Evolutionary conservation across 371 early-diverging fungal species (phyloP), one percentile per base, ranked within the genome.

Genomic region (Haplosporangium sp.): DNA sequence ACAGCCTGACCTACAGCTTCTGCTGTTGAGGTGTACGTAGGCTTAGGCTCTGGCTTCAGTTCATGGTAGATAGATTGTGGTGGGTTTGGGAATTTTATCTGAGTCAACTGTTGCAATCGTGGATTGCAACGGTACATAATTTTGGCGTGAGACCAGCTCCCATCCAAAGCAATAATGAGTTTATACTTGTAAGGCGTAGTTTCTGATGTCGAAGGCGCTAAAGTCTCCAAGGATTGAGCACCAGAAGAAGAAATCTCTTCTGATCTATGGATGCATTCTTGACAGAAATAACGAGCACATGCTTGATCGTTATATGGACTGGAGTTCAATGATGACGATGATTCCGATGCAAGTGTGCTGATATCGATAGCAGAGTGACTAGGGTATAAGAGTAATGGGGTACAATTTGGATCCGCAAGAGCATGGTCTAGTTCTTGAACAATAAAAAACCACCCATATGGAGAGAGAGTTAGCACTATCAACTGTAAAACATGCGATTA

Each of bases 1-100:
- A 83, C 78, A 3, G 83, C 83, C 17, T 77, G 77, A 35, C 83
- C 74, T 2, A 83, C 83, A 11, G 83, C 83, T 42, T 83, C 83
- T 1, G 74, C 83, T 20, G 83, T 83, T 40, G 83, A 83, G 6
- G 74, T 77, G 27, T 77, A 83, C 0, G 73, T 71, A n/a, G 27
- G 38, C 57, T 74, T 77, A 40, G 83, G 83, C 19, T 83, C 83
- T n/a, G 71, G 73, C 37, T 83, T 83, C 39, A 83, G 74, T 7
- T 65, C 68, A 38, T 77, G 77, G 45, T 83, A 83, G 52, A 83
- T 72, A 7, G 83, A 77, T 47, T 68, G 83, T 1, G 77, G 77
- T 3, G 83, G 83, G 27, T 63, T 65, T 5, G 83, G 71, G 40
- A 83, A 77, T 27, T 74, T 77, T 35, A 83, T 67, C 57, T 78